Base-by-base conservation (phyloP, 1,284 basidiomycete genomes). In the Exobasidium cylindrosporum region DNA sequence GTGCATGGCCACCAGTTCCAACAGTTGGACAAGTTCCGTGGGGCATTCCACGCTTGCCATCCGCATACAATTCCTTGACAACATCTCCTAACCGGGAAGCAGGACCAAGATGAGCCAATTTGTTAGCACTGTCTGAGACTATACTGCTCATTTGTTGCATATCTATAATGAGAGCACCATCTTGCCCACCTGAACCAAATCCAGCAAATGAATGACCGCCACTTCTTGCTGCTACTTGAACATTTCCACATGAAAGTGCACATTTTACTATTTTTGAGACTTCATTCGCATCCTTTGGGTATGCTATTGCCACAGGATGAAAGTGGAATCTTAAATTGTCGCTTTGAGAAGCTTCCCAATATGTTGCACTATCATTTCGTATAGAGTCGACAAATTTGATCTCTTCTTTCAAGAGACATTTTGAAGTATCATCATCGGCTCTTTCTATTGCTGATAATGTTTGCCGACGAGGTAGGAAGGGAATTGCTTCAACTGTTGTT, bases 241-340 rank as follows among this genome's bases (percentile, higher is more conserved):
- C 49, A 28, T 68, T 58, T 24, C 60, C 60, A 35, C 58, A 46
- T 23, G 7, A 21, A 5, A 64, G 57, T 49, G 69, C 79, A 61
- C 79, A 80, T 0, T 57, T 50, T 1, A 81, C 70, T 0, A 75
- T 73, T 7, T 63, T 52, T 13, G 71, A 47, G 17, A 82, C 74
- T 10, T 78, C 60, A 0, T 52, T 24, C 1, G 72, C 32, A 0
- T 55, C 53, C 0, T 61, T 57, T 1, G 79, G 75, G 59, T 72
- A 73, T 17, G 77, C 69, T 63, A 82, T 68, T 6, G 73, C 73
- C 2, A 63, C 57, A 0, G 81, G 77, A 17, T 71, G 70, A 47
- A 76, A 80, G 60, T 79, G 76, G 24, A 80, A 71, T 26, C 77
- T 62, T 53, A 80, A 66, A 52, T 82, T 82, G 72, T 80, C 81